Conservation (phyloP, 768 basidiomycete genomes). For the Pleurotus platypus region DNA sequence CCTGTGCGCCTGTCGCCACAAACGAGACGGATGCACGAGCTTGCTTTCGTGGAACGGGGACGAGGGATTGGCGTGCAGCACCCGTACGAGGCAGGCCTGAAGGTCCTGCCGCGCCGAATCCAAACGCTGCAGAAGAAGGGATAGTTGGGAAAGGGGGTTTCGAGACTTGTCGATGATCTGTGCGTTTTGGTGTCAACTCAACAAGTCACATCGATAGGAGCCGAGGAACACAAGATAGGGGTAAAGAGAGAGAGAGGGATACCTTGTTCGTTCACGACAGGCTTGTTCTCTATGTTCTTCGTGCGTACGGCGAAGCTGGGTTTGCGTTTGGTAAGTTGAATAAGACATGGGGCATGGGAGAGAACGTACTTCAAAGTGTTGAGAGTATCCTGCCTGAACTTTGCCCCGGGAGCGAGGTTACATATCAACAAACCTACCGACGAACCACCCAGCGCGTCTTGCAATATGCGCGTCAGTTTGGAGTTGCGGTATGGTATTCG, state of each 20-base stretch:
- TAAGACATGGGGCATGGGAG: neutral
- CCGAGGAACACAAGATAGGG: neutral
- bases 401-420: slow-evolving; percentile 79
- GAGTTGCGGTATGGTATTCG: slow-evolving; percentile 90
- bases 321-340: slow-evolving; percentile 4
- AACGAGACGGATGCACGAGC: slow-evolving; percentile 28
- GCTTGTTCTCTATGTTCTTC: slow-evolving; percentile 83
- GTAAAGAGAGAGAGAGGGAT: slow-evolving; percentile 13
- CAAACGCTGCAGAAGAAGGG: slow-evolving; percentile 26
- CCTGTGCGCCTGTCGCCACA: slow-evolving; percentile 24
- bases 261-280: slow-evolving; percentile 77
- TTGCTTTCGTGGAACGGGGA: slow-evolving; percentile 30
- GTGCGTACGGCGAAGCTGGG: slow-evolving; percentile 74
- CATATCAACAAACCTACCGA: slow-evolving; percentile 81
- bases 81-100: too few species aligned
- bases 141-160: slow-evolving; percentile 67
- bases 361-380: slow-evolving; percentile 81
- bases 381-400: slow-evolving; percentile 82
- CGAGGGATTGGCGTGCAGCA: slow-evolving; percentile 31
- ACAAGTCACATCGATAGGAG: neutral
- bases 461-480: slow-evolving; percentile 83
- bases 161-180: slow-evolving; percentile 56
- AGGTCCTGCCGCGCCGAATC: too few species aligned
- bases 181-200: neutral
- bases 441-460: slow-evolving; percentile 85